phyloP scores from a whole-genome alignment of 2,329 filamentous ascomycete genomes.

The Sporothrix inflata region DNA sequence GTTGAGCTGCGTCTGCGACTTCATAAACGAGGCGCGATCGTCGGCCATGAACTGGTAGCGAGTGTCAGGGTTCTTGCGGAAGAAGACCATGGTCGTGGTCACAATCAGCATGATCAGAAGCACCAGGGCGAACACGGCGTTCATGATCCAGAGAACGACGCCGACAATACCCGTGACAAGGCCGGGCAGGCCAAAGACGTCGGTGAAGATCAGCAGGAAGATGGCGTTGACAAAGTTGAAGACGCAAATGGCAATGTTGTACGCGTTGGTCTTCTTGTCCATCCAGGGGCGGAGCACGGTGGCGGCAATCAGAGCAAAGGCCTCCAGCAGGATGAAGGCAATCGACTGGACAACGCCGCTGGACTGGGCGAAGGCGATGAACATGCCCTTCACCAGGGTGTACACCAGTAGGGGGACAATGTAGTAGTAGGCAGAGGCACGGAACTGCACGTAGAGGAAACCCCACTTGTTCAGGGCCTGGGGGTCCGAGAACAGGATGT shows the following conservation, averaged over 20 bases:
- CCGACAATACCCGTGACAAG: conserved; percentile 82
- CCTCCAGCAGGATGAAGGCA: conserved; percentile 76
- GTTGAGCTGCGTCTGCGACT: conserved; percentile 75
- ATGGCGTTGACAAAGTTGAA: conserved; percentile 83
- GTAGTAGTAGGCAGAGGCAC: conserved; percentile 86
- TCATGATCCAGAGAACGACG: conserved; percentile 80
- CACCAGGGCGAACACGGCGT: conserved; percentile 75
- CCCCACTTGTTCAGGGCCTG: conserved; percentile 88
- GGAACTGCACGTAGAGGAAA: conserved; percentile 88
- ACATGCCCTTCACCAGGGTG: conserved; percentile 77
- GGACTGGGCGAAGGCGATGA: conserved; percentile 74
- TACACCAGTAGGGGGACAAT: conserved; percentile 75
- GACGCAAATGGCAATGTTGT: conserved; percentile 82
- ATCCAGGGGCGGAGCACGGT: conserved; percentile 85
- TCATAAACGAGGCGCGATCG: conserved; percentile 88
- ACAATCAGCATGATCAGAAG: conserved; percentile 78
- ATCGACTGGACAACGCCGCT: conserved; percentile 72
- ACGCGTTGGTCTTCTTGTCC: conserved; percentile 91
- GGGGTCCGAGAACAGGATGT: conserved; percentile 87
- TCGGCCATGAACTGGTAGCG: conserved; percentile 89
- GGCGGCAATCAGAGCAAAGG: conserved; percentile 69
- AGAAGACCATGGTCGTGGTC: conserved; percentile 65
- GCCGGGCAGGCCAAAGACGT: conserved; percentile 75
- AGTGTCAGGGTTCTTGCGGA: conserved; percentile 83
- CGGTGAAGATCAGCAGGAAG: conserved; percentile 80